Evolutionary conservation across 1,139 yeast genomes (phyloP).

Genomic region (Kodamaea anthophila): DNA sequence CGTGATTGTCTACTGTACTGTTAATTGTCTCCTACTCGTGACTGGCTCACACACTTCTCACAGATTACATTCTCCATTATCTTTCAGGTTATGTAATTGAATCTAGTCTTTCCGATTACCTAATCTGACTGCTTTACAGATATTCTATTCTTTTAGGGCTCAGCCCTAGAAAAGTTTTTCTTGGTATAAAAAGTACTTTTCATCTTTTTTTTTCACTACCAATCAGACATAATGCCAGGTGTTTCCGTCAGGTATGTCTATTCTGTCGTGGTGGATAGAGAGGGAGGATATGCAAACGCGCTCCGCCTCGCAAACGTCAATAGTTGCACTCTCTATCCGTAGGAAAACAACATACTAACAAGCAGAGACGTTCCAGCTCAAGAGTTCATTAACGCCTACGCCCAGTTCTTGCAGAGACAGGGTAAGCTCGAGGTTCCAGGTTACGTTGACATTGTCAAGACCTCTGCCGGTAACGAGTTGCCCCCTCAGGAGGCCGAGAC

Average conservation of each 20-base stretch:
- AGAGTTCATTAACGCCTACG: slow-evolving; percentile 99
- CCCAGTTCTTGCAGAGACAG: slow-evolving; percentile 99
- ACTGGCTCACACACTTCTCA: no score
- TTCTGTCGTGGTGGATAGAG: slow-evolving; percentile 30
- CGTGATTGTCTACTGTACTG: no score
- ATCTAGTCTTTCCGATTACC: no score
- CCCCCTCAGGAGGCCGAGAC: slow-evolving; percentile 99
- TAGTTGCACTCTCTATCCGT: slow-evolving; percentile 6
- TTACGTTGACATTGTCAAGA: slow-evolving; percentile 99
- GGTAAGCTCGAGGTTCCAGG: slow-evolving; percentile 99
- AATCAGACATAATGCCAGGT: slow-evolving; percentile 78
- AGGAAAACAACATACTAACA: slow-evolving; percentile 26
- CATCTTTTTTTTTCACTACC: slow-evolving; percentile 11
- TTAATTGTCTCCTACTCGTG: no score
- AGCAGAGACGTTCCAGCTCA: slow-evolving; percentile 99
- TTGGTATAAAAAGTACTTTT: slow-evolving; percentile 6
- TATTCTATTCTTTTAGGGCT: slow-evolving; percentile 5
- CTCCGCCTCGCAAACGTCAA: slow-evolving; percentile 8
- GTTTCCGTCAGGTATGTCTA: slow-evolving; percentile 91
- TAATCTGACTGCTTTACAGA: no score
- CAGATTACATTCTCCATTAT: no score
- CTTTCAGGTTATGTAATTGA: no score
- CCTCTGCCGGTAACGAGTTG: slow-evolving; percentile 97
- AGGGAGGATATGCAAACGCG: slow-evolving; percentile 7
- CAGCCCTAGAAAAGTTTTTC: slow-evolving; percentile 4